Evolutionary conservation across 768 basidiomycete genomes (phyloP), one percentile per base, ranked within the genome.

Genomic region (Xanthoconium purpureum): DNA sequence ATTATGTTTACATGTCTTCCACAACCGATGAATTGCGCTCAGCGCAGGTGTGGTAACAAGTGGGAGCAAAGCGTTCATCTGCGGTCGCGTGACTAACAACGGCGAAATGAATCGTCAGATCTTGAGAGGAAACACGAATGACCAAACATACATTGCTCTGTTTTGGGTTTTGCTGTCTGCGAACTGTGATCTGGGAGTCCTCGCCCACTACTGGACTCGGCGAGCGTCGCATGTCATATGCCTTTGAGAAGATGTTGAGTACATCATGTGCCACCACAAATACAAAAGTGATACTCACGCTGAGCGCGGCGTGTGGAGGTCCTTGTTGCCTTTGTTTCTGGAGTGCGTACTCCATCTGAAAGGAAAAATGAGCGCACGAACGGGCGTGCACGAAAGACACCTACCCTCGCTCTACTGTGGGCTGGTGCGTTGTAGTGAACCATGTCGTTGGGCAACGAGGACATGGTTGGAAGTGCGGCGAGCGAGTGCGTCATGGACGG

Each of bases 401-500:
- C 3, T 15, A 65, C 71, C 60, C 60, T 72, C 45, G 70, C 72
- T 62, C 47, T 66, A 33, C 72, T 72, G 50, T 73, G 61, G 0
- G 66, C 59, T 2, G 63, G 58, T 4, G 70, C 58, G 36, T 71
- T 71, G 36, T 70, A 61, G 57, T 73, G 68, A 48, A 72, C 43
- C 71, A 72, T 72, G 42, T 65, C 70, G 3, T 62, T 52, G 40
- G 71, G 71, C 14, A 72, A 35, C 15, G 68, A 56, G 32, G 68
- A 68, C 68, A 72, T 72, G 17, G 62, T 65, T 4, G 71, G 71
- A 10, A 72, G 63, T 2, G 62, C 50, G 28, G 66, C 70, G 50
- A 72, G 66, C 52, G 68, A 70, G 54, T 73, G 71, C 7, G 57
- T 68, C 70, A 72, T 67, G 57, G 71, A 64, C 2, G 71, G 71